Evolutionary conservation across 495 filamentous ascomycete genomes (phyloP).

Genomic region (Amorphotheca resinae): DNA sequence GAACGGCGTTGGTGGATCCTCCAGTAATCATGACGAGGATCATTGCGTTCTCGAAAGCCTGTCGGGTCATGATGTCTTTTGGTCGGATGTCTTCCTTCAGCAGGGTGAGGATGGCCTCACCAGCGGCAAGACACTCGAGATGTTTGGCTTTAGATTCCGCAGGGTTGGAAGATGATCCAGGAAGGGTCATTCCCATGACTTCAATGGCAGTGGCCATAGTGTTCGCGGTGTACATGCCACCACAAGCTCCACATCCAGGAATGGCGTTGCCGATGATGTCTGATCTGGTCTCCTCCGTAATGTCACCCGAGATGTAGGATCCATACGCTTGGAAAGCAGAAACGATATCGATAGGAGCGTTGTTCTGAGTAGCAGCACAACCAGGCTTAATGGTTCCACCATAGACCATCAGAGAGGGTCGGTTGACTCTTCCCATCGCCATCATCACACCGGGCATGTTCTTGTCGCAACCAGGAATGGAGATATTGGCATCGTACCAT

Average conservation of each 20-base stretch:
- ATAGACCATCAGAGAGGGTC: constrained; percentile 93
- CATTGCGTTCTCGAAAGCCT: constrained; percentile 97
- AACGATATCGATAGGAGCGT: constrained; percentile 81
- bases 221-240: constrained; percentile 99
- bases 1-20: constrained; percentile 92
- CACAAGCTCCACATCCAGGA: constrained; percentile 86
- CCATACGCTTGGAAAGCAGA: constrained; percentile 98
- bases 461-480: constrained; percentile 98
- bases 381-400: constrained; percentile 91
- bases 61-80: constrained; percentile 76
- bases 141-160: constrained; percentile 79
- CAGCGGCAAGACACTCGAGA: constrained; percentile 72
- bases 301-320: constrained; percentile 83
- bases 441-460: constrained; percentile 99
- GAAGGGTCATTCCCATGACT: constrained; percentile 87
- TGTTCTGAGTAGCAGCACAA: constrained; percentile 56
- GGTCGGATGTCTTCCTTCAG: constrained; percentile 83
- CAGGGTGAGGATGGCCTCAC: constrained; percentile 74
- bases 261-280: constrained; percentile 95
- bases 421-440: constrained; percentile 91
- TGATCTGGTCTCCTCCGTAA: constrained; percentile 77
- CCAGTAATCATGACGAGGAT: constrained; percentile 87
- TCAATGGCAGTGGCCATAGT: constrained; percentile 98
- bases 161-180: constrained; percentile 85
- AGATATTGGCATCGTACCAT: constrained; percentile 99